These are phyloP conservation scores for Mycena citricolor DNA, from an alignment of 1,284 basidiomycete genomes.

Conservation along the genomic window DNA sequence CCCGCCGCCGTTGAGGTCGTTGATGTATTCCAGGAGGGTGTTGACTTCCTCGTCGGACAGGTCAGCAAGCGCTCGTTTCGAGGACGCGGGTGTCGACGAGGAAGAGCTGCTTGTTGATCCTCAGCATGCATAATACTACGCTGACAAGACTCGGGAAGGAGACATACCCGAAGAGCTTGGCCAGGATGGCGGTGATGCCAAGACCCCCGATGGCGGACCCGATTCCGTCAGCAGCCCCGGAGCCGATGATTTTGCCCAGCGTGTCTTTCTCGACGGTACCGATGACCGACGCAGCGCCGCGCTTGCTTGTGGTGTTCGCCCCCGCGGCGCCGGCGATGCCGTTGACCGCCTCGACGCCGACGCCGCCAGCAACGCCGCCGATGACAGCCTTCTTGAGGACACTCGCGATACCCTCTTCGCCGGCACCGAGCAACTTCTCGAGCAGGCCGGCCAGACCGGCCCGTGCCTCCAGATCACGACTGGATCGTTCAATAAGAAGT, in stretches of 20 bases:
- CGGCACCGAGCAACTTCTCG: constrained; percentile 11
- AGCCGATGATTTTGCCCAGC: constrained; percentile 5
- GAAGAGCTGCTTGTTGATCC: too few relatives aligned
- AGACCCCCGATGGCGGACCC: constrained; percentile 14
- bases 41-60: constrained; percentile 11
- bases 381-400: constrained; percentile 17
- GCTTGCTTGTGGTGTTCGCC: constrained; percentile 5
- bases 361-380: constrained; percentile 15
- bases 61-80: constrained; percentile 7
- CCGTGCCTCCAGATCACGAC: too few relatives aligned
- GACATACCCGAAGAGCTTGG: constrained; percentile 16
- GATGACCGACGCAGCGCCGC: too few relatives aligned
- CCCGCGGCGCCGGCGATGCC: constrained; percentile 7
- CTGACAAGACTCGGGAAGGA: too few relatives aligned
- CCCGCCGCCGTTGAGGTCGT: neutral
- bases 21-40: constrained; percentile 12
- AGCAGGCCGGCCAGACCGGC: constrained; percentile 2
- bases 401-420: constrained; percentile 9
- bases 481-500: too few relatives aligned
- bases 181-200: constrained; percentile 13
- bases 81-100: too few relatives aligned
- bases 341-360: constrained; percentile 10
- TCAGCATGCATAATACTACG: too few relatives aligned
- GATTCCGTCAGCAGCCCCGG: constrained; percentile 8
- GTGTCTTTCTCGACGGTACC: constrained; percentile 4